A percentile compares a stretch with the other conserved stretches of the same genome.
These are phyloP conservation scores for Geoglossum cookeanum DNA, from an alignment of 2,329 filamentous ascomycete genomes.

Conservation along the genomic window DNA sequence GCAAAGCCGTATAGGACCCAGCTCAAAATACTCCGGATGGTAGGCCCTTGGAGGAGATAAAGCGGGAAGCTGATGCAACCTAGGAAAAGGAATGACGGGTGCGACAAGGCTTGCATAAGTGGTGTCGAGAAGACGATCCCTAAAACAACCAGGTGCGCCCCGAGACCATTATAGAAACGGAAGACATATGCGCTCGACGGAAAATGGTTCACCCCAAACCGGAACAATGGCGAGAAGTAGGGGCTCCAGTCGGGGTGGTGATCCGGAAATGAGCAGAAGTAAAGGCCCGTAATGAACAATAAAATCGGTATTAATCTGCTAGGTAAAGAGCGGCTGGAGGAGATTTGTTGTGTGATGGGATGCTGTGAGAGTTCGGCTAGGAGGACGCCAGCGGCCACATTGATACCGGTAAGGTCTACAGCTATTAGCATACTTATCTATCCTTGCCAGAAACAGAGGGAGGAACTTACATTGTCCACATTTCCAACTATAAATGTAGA, in stretches of 20 bases:
- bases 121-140: conserved; percentile 7
- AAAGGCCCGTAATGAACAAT: neutral
- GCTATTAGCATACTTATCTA: neutral
- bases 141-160: neutral
- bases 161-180: neutral
- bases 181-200: neutral
- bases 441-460: neutral
- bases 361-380: conserved; percentile 9
- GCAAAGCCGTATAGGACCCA: conserved; percentile 10
- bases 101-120: conserved; percentile 6
- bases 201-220: neutral
- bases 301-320: neutral
- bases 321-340: neutral
- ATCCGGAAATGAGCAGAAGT: neutral
- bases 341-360: neutral
- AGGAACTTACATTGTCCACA: conserved; percentile 13
- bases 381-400: conserved; percentile 9
- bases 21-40: conserved; percentile 8
- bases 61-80: conserved; percentile 9
- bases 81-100: conserved; percentile 7
- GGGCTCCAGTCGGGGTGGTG: neutral
- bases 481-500: conserved; percentile 31
- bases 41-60: conserved; percentile 9
- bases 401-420: conserved; percentile 8
- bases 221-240: neutral